Conservation (phyloP, 129 eudicot species). For the Helianthus tuberosus region DNA sequence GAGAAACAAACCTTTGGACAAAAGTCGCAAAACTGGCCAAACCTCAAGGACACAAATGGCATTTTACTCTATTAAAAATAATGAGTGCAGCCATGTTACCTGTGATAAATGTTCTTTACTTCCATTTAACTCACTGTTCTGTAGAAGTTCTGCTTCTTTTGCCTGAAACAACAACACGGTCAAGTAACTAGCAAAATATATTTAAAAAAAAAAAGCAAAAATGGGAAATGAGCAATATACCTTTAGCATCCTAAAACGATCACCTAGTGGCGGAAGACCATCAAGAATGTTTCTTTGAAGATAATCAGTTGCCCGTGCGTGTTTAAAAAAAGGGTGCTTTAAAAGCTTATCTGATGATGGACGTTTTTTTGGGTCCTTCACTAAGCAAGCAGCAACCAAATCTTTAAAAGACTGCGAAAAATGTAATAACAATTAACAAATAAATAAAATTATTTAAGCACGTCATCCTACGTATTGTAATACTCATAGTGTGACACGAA, state of each 20-base stretch:
- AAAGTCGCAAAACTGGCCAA: no score
- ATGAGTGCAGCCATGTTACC: conserved; percentile 47
- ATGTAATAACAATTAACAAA: not conserved
- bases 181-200: conserved; percentile 1
- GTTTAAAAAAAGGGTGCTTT: conserved; percentile 86
- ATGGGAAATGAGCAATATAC: conserved; percentile 40
- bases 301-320: conserved; percentile 69
- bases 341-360: conserved; percentile 91
- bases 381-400: conserved; percentile 95
- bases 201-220: not conserved
- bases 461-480: not conserved
- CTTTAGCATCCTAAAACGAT: conserved; percentile 86
- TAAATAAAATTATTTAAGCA: conserved; percentile 8
- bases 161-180: conserved; percentile 56
- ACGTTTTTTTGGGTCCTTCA: conserved; percentile 94
- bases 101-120: conserved; percentile 92
- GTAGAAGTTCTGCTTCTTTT: conserved; percentile 85
- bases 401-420: conserved; percentile 82
- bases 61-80: not conserved
- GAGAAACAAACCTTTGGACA: no score
- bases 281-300: conserved; percentile 66
- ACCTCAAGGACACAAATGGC: no score
- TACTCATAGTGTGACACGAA: conserved; percentile 27
- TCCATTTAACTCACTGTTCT: conserved; percentile 76
- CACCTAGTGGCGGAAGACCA: conserved; percentile 81